A percentile compares a stretch with the other conserved stretches of the same genome.
Conservation (phyloP, 2,329 filamentous ascomycete genomes). For the Trichoderma arundinaceum region DNA sequence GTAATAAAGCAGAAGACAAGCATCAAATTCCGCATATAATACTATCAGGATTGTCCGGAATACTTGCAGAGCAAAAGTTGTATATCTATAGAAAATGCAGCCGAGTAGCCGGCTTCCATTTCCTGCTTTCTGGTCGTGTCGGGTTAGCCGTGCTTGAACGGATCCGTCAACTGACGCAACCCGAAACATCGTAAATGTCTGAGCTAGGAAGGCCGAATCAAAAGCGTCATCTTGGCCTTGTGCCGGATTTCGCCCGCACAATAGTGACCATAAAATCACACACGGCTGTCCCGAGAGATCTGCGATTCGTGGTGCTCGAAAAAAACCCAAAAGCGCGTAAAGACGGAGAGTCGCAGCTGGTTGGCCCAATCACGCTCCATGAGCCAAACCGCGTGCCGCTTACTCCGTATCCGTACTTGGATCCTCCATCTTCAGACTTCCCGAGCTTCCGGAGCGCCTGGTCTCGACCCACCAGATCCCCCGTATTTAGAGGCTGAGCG, state of each 20-base stretch:
- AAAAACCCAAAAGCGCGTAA: conserved; percentile 4
- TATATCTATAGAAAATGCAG: too few species aligned
- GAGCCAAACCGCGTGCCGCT: conserved; percentile 22
- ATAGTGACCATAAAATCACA: not conserved
- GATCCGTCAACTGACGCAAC: conserved; percentile 18
- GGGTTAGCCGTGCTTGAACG: conserved; percentile 4
- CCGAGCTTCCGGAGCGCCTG: conserved; percentile 25
- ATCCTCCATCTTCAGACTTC: conserved; percentile 10
- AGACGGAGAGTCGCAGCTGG: not conserved
- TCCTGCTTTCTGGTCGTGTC: not conserved
- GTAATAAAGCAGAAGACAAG: not conserved
- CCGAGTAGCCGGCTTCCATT: not conserved
- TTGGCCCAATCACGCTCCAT: conserved; percentile 21
- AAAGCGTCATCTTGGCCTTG: not conserved
- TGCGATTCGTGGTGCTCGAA: not conserved
- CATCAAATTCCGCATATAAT: not conserved
- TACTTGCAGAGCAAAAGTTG: not conserved
- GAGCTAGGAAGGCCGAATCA: not conserved
- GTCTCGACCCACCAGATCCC: conserved; percentile 24
- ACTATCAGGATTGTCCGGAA: not conserved
- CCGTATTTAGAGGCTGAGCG: conserved; percentile 28
- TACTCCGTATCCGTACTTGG: conserved; percentile 4
- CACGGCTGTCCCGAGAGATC: not conserved
- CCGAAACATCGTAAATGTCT: not conserved
- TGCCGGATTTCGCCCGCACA: not conserved